phyloP scores from a whole-genome alignment of 78 protist genomes.

The Reticulomyxa filosa region DNA sequence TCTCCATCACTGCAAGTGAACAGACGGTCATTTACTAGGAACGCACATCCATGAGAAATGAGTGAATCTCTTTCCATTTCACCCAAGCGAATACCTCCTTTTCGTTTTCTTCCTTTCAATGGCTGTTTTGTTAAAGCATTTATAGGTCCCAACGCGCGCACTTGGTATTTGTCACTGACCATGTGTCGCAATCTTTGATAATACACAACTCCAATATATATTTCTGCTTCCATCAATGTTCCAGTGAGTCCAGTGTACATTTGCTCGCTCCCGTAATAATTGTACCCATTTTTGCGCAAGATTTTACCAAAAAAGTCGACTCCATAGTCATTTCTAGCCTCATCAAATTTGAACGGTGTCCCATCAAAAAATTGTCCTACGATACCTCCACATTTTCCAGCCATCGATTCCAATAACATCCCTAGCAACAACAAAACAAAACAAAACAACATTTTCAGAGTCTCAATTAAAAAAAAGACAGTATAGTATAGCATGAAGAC shows the following conservation, averaged over 20 bases:
- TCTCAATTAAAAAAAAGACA: too few relatives aligned
- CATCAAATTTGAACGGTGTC: background rate
- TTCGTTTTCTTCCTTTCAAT: slow-evolving; percentile 25
- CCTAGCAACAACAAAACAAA: slow-evolving; percentile 34
- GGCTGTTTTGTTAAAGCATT: slow-evolving; percentile 35
- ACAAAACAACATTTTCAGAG: too few relatives aligned
- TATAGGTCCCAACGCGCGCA: slow-evolving; percentile 28
- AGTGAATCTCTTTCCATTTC: slow-evolving; percentile 43
- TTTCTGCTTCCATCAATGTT: background rate
- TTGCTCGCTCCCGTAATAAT: background rate
- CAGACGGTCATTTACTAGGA: slow-evolving; percentile 19
- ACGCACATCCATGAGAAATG: slow-evolving; percentile 13
- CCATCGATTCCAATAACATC: slow-evolving; percentile 85
- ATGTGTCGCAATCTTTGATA: slow-evolving; percentile 40
- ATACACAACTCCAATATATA: slow-evolving; percentile 21
- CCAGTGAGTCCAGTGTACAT: slow-evolving; percentile 15
- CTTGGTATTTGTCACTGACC: slow-evolving; percentile 41
- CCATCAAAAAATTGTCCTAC: too few relatives aligned
- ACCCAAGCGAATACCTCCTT: slow-evolving; percentile 43
- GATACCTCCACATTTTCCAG: too few relatives aligned
- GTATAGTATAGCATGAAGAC: too few relatives aligned
- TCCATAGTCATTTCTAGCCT: too few relatives aligned
- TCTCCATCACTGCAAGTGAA: slow-evolving; percentile 19
- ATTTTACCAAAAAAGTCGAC: too few relatives aligned
- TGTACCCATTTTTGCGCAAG: too few relatives aligned